phyloP scores from a whole-genome alignment of 2,329 filamentous ascomycete species.

The Cercospora citrullina region DNA sequence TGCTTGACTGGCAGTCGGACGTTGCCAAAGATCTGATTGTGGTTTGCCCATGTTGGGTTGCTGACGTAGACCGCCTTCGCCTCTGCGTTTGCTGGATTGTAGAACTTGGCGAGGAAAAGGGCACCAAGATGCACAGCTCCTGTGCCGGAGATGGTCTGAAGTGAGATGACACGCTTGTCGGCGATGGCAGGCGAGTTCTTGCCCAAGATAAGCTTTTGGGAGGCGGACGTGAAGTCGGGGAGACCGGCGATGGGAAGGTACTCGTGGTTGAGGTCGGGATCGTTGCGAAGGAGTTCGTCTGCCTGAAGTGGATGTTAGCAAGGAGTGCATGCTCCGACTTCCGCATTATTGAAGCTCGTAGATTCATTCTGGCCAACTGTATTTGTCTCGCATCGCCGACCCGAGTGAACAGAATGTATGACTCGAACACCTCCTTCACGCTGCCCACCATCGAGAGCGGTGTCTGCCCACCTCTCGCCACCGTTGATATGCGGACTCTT shows the following conservation, averaged over 20 bases:
- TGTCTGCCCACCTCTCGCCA: not conserved
- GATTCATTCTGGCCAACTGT: not conserved
- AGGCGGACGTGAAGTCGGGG: constrained; percentile 79
- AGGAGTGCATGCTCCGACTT: not conserved
- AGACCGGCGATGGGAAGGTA: constrained; percentile 96
- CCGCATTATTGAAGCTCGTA: no score
- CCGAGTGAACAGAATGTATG: not conserved
- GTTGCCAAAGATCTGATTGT: constrained; percentile 97
- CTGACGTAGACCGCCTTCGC: constrained; percentile 80
- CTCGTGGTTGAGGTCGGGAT: constrained; percentile 93
- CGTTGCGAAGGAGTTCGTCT: constrained; percentile 82
- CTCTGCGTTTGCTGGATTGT: constrained; percentile 60
- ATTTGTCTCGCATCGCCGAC: not conserved
- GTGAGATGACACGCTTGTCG: constrained; percentile 76
- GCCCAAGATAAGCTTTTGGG: constrained; percentile 86
- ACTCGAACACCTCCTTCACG: not conserved
- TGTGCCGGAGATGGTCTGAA: constrained; percentile 97
- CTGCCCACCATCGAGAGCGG: not conserved
- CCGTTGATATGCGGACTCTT: not conserved
- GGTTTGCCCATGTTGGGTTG: constrained; percentile 96
- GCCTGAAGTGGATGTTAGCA: constrained; percentile 58
- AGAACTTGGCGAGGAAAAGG: constrained; percentile 93
- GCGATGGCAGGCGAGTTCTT: constrained; percentile 74
- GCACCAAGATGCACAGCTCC: constrained; percentile 91
- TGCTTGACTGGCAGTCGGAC: constrained; percentile 73